A percentile compares a stretch with the other conserved stretches of the same genome.
These are phyloP conservation scores for Hortaea werneckii DNA, from an alignment of 2,329 filamentous ascomycete species.

Conservation along the genomic window DNA sequence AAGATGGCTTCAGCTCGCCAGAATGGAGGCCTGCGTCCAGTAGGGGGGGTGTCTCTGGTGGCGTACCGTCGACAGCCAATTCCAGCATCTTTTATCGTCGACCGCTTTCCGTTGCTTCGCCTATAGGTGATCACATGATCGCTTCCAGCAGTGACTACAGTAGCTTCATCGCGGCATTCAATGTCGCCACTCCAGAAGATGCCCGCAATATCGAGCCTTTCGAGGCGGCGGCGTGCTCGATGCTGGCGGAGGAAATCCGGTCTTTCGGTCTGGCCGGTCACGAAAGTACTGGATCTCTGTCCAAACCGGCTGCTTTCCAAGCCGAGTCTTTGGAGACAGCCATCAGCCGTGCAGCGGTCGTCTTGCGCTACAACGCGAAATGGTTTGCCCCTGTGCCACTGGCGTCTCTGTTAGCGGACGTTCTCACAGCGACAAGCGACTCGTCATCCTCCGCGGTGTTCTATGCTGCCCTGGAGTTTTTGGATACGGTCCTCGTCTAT, in stretches of 20 bases:
- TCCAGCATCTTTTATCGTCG: constrained; percentile 1
- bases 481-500: constrained; percentile 22
- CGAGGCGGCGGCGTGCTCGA: constrained; percentile 17
- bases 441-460: constrained; percentile 21
- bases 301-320: neutral
- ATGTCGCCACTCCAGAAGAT: neutral
- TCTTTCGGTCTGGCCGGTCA: neutral
- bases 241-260: constrained; percentile 12
- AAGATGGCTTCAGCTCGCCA: constrained; percentile 16
- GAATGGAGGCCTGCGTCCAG: constrained; percentile 20
- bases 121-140: neutral
- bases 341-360: constrained; percentile 14
- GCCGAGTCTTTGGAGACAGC: constrained; percentile 9
- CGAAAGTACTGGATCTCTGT: neutral
- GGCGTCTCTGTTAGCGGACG: constrained; percentile 11
- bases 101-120: neutral
- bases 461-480: constrained; percentile 18
- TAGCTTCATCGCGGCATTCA: constrained; percentile 1
- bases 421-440: constrained; percentile 15
- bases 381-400: constrained; percentile 21
- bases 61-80: constrained; percentile 8
- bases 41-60: constrained; percentile 6
- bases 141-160: constrained; percentile 3
- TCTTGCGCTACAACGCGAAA: constrained; percentile 22
- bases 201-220: constrained; percentile 16